phyloP scores from a whole-genome alignment of 2,329 filamentous ascomycete genomes.

The Akanthomyces muscarius region DNA sequence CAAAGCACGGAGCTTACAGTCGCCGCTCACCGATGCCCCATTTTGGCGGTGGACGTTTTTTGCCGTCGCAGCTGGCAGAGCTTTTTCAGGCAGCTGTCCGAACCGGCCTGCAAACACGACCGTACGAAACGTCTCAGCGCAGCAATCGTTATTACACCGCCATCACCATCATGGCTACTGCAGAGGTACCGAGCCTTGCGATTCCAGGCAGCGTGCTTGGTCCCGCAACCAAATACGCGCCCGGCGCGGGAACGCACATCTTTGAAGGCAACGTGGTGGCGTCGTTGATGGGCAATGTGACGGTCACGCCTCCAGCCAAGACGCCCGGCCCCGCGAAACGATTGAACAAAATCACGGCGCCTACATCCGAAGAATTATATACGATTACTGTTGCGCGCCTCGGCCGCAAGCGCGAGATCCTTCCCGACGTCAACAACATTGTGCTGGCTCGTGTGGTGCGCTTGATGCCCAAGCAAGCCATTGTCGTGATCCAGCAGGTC shows the following conservation, averaged over 20 bases:
- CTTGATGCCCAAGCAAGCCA: constrained; percentile 79
- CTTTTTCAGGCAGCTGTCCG: constrained; percentile 1
- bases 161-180: constrained; percentile 29
- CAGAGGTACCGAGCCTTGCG: constrained; percentile 51
- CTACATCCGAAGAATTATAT: constrained; percentile 41
- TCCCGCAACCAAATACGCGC: constrained; percentile 58
- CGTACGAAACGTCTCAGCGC: neutral
- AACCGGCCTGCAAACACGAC: neutral
- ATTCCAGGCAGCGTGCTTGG: constrained; percentile 82
- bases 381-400: constrained; percentile 54
- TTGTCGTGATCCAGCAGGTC: constrained; percentile 80
- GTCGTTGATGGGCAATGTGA: constrained; percentile 73
- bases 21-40: constrained; percentile 2
- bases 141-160: neutral
- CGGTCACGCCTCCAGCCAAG: constrained; percentile 46
- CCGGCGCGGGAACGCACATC: constrained; percentile 82
- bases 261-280: constrained; percentile 71
- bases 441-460: constrained; percentile 84
- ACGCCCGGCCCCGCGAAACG: constrained; percentile 53
- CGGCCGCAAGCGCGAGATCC: constrained; percentile 59
- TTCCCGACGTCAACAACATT: constrained; percentile 75
- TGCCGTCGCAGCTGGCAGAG: constrained; percentile 7
- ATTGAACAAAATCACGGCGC: constrained; percentile 52
- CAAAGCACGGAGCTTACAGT: constrained; percentile 14
- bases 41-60: constrained; percentile 12